Percentiles rank a stretch among this genome's conserved stretches.
phyloP scores from a whole-genome alignment of 805 yeast species.

The Sugiyamaella marilandica region DNA sequence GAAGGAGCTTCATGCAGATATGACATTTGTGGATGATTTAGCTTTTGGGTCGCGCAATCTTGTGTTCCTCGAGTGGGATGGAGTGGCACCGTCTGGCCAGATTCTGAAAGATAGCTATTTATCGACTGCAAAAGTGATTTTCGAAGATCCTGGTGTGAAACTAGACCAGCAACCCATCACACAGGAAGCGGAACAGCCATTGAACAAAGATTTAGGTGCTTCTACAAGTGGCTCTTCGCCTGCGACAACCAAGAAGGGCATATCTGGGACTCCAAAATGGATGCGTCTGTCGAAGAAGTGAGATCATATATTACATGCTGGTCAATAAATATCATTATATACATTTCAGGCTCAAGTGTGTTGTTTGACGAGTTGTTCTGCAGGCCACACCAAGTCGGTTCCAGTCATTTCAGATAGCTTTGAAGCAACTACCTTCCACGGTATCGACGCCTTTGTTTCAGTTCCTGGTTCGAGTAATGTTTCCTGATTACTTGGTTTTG shows the following conservation, averaged over 20 bases:
- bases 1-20: slow-evolving; percentile 31
- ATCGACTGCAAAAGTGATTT: slow-evolving; percentile 32
- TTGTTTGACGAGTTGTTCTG: not conserved
- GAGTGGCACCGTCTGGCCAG: not conserved
- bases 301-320: not conserved
- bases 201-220: not conserved
- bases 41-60: slow-evolving; percentile 46
- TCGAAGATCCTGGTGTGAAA: slow-evolving; percentile 31
- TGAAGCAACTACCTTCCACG: not conserved
- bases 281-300: not conserved
- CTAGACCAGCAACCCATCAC: slow-evolving; percentile 9
- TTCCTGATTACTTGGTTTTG: slow-evolving; percentile 9
- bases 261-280: not conserved
- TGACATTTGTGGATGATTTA: slow-evolving; percentile 36
- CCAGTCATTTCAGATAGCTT: not conserved
- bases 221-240: not conserved
- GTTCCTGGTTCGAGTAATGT: slow-evolving; percentile 7
- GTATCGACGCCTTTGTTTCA: not conserved
- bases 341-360: not conserved
- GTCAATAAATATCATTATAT: not conserved
- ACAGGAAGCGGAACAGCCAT: not conserved
- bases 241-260: not conserved
- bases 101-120: slow-evolving; percentile 21
- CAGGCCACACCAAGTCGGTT: not conserved
- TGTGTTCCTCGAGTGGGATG: slow-evolving; percentile 35